Conservation (phyloP, 768 basidiomycete genomes). For the Lactifluus pinguis region DNA sequence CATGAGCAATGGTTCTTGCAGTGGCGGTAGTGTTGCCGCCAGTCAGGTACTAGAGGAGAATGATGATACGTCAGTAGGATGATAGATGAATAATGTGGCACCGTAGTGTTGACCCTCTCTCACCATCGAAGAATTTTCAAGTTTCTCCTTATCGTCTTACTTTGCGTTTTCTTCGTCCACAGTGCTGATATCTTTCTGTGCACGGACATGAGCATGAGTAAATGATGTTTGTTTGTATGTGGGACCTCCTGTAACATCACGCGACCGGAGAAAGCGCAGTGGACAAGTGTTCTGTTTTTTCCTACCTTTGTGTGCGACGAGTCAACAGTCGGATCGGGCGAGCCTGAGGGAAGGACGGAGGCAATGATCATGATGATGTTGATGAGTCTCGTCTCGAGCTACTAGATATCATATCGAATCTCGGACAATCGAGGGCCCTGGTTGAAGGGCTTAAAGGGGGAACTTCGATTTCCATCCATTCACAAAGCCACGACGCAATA, state of each 20-base stretch:
- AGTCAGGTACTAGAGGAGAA: neutral
- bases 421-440: neutral
- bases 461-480: neutral
- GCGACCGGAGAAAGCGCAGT: no score
- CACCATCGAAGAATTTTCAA: neutral
- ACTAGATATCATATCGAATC: no score
- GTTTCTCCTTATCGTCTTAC: neutral
- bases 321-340: neutral
- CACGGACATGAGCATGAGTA: no score
- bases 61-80: neutral
- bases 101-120: neutral
- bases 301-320: neutral
- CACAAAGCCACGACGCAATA: neutral
- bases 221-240: no score
- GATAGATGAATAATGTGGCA: neutral
- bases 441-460: neutral
- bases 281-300: neutral
- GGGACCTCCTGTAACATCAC: no score
- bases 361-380: neutral
- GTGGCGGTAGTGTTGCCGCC: no score
- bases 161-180: neutral
- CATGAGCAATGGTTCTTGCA: neutral
- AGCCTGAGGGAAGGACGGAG: neutral
- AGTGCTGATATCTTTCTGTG: neutral
- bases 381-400: no score